phyloP scores from a whole-genome alignment of 495 filamentous ascomycete species.

The Neurospora tetrasperma region DNA sequence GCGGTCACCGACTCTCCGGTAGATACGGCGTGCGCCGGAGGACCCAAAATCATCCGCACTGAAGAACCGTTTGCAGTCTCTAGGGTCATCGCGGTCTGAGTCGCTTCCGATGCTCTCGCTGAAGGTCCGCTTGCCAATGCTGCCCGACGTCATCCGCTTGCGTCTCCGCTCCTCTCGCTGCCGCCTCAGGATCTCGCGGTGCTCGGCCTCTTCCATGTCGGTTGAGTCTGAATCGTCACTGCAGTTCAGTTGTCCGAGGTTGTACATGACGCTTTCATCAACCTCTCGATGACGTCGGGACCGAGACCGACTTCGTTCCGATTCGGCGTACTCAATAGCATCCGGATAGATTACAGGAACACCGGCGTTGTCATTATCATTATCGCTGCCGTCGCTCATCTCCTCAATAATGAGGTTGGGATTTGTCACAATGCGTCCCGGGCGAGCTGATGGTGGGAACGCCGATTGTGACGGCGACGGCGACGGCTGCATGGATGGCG shows the following conservation, averaged over 20 bases:
- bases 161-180: conserved; percentile 30
- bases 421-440: conserved; percentile 24
- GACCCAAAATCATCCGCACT: conserved; percentile 32
- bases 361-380: conserved; percentile 27
- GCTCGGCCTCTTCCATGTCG: conserved; percentile 31
- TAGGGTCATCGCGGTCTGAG: conserved; percentile 38
- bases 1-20: conserved; percentile 35
- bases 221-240: conserved; percentile 32
- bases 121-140: conserved; percentile 43
- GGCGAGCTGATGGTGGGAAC: conserved; percentile 14
- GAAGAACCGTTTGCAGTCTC: conserved; percentile 27
- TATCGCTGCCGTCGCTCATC: conserved; percentile 32
- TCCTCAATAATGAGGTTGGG: conserved; percentile 34
- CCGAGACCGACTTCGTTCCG: conserved; percentile 32
- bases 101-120: conserved; percentile 44
- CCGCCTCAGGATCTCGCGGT: conserved; percentile 20
- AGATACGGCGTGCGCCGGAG: conserved; percentile 31
- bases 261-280: conserved; percentile 28
- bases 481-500: conserved; percentile 16
- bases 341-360: conserved; percentile 27
- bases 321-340: conserved; percentile 35
- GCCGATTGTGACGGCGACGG: conserved; percentile 18
- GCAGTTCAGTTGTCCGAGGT: conserved; percentile 33
- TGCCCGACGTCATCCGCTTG: conserved; percentile 40
- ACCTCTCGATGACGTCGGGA: conserved; percentile 19